A percentile compares a stretch with the other conserved stretches of the same genome.
Evolutionary conservation across 306 rosid genomes (phyloP).

Genomic region (Medicago lupulina): DNA sequence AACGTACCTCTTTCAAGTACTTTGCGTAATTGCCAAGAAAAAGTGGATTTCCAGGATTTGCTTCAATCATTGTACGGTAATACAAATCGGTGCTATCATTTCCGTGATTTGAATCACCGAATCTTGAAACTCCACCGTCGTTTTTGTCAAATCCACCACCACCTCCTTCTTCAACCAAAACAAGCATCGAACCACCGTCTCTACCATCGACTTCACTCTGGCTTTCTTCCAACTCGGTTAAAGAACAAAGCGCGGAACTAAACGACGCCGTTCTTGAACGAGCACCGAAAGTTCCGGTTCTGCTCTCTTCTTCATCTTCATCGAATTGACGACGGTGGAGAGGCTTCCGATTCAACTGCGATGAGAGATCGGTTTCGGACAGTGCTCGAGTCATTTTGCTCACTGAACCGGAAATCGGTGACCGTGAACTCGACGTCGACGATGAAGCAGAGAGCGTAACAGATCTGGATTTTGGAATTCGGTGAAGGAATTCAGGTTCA

Average conservation of each 20-base stretch:
- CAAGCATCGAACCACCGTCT: constrained; percentile 33
- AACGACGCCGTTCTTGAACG: constrained; percentile 53
- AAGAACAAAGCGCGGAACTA: constrained; percentile 51
- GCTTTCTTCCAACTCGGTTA: constrained; percentile 47
- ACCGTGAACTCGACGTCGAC: constrained; percentile 42
- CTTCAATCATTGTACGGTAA: constrained; percentile 71
- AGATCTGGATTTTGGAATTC: constrained; percentile 50
- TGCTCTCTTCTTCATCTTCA: constrained; percentile 40
- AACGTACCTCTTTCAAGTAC: constrained; percentile 76
- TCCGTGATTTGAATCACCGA: constrained; percentile 64
- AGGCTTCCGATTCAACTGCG: constrained; percentile 43
- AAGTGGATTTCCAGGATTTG: constrained; percentile 77
- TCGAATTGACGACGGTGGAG: constrained; percentile 36
- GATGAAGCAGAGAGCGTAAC: constrained; percentile 49
- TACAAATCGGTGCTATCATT: constrained; percentile 57
- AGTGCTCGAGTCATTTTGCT: constrained; percentile 51
- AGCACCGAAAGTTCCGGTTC: constrained; percentile 4
- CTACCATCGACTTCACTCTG: constrained; percentile 40
- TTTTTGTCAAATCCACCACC: constrained; percentile 60
- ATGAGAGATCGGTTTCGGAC: constrained; percentile 61
- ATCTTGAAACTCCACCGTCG: constrained; percentile 56
- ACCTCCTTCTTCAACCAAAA: constrained; percentile 61
- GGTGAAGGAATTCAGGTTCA: constrained; percentile 51
- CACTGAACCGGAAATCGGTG: constrained; percentile 38
- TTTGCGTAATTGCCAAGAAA: constrained; percentile 80